Evolutionary conservation across 371 early-diverging fungal species (phyloP), one percentile per base, ranked within the genome.

Genomic region (Mortierella sp.): DNA sequence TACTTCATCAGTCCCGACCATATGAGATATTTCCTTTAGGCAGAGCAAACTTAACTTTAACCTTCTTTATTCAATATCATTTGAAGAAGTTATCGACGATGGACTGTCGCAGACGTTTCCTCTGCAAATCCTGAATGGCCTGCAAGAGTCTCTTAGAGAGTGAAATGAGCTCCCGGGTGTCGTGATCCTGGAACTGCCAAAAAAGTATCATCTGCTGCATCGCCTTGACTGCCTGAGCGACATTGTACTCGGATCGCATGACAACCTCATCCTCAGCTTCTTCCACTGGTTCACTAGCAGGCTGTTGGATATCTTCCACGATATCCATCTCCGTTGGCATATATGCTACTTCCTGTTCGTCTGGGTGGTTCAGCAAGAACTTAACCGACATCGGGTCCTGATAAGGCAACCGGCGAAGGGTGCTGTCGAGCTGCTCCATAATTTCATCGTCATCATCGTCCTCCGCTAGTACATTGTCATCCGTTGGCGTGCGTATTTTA

Each of bases 141-240:
- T 11, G 34, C 21, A 34, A 34, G 11, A 34, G 14, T 34, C 14
- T 34, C 14, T 4, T 34, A 34, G 37, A 34, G 11, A 34, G 7
- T 34, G 37, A 7, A 14, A 34, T 34, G 11, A 11, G 11, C 37
- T 34, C 37, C 37, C 14, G 37, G 1, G 37, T 37, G 23, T 53
- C 39, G 53, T 53, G 37, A 39, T 53, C 53, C 39, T 53, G 53
- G 14, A 53, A 37, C 53, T 23, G 34, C 39, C 53, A 53, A 21
- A 53, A 53, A n/a, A 51, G 41, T 37, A 23, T 6, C 24, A 37
- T 6, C 14, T 34, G 11, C 37, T 34, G 37, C 37, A 14, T 37
- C 8, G 37, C 41, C 37, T 37, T 53, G 39, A 37, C 53, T 23
- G 41, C 53, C 21, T 53, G 39, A 39, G 39, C 41, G 21, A 39